phyloP scores from a whole-genome alignment of 495 filamentous ascomycete species.

The Lasiosphaeriaceae sp. region DNA sequence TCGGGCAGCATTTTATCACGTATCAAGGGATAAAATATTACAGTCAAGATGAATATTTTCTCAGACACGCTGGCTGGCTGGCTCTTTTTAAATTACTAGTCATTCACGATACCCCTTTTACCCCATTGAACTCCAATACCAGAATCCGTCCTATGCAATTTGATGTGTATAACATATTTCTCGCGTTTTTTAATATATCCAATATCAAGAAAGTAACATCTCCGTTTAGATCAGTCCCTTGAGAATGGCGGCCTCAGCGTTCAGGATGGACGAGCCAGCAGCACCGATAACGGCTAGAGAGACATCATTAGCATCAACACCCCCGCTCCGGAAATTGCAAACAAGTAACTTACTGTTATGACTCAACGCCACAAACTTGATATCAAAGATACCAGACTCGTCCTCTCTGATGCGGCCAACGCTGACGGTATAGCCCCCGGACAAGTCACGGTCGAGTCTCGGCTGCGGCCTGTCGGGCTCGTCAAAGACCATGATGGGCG shows the following conservation, averaged over 20 bases:
- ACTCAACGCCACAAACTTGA: constrained; percentile 77
- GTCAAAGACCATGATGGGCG: constrained; percentile 73
- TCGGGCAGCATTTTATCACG: too few species aligned
- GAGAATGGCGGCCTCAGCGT: constrained; percentile 87
- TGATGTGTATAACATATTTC: neutral
- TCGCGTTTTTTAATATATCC: neutral
- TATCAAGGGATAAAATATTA: too few species aligned
- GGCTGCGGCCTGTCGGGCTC: constrained; percentile 80
- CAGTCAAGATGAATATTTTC: neutral
- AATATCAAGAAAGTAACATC: too few species aligned
- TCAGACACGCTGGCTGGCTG: neutral
- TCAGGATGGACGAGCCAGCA: constrained; percentile 89
- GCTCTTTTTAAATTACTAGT: too few species aligned
- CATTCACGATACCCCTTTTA: too few species aligned
- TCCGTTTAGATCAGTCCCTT: constrained; percentile 71
- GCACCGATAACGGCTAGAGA: constrained; percentile 79
- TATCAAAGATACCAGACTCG: constrained; percentile 71
- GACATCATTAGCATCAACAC: neutral
- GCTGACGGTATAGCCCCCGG: constrained; percentile 73
- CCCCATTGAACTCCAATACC: too few species aligned
- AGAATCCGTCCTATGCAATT: neutral
- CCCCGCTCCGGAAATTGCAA: too few species aligned
- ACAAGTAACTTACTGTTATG: constrained; percentile 68
- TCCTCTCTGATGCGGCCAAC: constrained; percentile 75
- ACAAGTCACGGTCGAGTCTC: constrained; percentile 72